Evolutionary conservation across 2,329 filamentous ascomycete species (phyloP).

Genomic region (Cordyceps tenuipes): DNA sequence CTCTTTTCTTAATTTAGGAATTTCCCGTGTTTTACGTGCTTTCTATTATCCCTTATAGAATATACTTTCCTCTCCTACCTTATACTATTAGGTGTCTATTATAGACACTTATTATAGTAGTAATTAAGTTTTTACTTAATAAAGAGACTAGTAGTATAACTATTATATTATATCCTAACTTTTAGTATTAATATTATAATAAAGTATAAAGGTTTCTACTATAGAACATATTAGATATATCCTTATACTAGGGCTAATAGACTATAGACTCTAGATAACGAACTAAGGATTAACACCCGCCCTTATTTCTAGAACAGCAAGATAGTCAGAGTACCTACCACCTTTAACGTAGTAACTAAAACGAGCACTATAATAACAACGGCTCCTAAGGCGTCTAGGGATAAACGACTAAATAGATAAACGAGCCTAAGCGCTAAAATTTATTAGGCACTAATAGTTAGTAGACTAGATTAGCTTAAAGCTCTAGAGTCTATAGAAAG

Average conservation of each 20-base stretch:
- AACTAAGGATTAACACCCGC: no score
- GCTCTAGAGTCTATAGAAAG: no score
- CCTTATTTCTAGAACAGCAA: slow-evolving; percentile 28
- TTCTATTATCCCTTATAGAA: neutral
- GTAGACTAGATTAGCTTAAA: no score
- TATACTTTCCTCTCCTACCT: neutral
- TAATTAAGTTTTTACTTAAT: neutral
- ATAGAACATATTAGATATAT: no score
- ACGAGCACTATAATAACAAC: neutral
- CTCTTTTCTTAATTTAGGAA: neutral
- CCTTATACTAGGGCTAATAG: no score
- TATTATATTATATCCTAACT: no score
- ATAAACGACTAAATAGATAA: neutral
- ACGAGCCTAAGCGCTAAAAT: slow-evolving; percentile 20
- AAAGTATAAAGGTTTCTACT: no score
- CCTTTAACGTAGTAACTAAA: neutral
- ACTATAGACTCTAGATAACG: no score
- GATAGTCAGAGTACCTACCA: slow-evolving; percentile 35
- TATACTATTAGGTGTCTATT: neutral
- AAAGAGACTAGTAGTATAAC: neutral
- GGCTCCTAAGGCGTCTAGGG: neutral
- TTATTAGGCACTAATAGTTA: no score
- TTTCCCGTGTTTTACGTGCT: neutral
- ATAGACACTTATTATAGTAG: neutral
- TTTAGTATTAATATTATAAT: no score